Evolutionary conservation across 768 basidiomycete genomes (phyloP), one percentile per base, ranked within the genome.

Genomic region (Clitopilus hobsonii): DNA sequence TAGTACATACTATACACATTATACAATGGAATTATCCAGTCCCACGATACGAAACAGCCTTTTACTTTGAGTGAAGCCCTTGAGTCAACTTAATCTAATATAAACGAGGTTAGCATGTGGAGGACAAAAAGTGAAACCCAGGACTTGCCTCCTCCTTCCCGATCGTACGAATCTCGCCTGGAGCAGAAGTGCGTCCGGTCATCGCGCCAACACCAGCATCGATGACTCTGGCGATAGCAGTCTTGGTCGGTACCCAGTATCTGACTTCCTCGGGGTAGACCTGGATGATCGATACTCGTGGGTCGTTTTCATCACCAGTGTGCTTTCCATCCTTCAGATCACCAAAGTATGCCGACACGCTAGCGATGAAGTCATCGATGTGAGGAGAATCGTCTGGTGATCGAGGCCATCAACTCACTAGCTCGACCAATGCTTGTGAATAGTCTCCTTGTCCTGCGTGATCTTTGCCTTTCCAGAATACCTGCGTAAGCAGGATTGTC

Each of bases 241-340:
- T 79, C 58, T 83, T 82, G 28, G 79, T 88, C 5, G 86, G 76
- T 54, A 86, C 71, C 85, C 86, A 96, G 65, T 92, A 95, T 53
- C 86, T 80, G 59, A 97, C 88, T 73, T 90, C 87, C 29, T 84
- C 77, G 0, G 92, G 91, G 52, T 86, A 69, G 53, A 97, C 81
- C 66, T 91, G 83, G 59, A 96, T 90, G 29, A 90, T 67, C 6
- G 85, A 78, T 3, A 97, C 79, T 23, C 94, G 82, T 0, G 93
- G 91, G 59, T 96, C 94, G 48, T 77, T 72, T 26, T 78, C 78
- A 61, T 87, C 82, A n/a, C 93, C 94, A 61, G 83, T 86, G 68
- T 94, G 93, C 5, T 88, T 71, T 16, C 89, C 90, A 59, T 96
- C 93, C 27, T 86, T 85, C 53, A 94, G 74, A 65, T 96, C 88